Conservation (phyloP, 345 rosid genomes). For the Aurinia saxatilis region DNA sequence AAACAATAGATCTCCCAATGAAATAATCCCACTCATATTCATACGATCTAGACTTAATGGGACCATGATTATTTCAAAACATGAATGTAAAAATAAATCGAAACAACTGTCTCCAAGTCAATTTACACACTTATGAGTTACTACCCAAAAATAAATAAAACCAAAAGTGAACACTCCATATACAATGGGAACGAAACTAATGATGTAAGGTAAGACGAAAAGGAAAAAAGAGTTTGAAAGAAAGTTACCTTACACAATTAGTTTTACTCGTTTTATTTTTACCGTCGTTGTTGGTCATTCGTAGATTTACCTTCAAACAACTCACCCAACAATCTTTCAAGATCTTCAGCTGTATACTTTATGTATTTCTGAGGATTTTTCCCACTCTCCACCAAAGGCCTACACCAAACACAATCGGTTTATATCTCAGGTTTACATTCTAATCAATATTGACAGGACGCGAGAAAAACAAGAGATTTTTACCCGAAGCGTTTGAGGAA, state of each 20-base stretch:
- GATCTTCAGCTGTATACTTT: constrained; percentile 78
- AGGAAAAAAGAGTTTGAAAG: not conserved
- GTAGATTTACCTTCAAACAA: constrained; percentile 83
- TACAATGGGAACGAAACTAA: constrained; percentile 16
- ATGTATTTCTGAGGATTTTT: constrained; percentile 81
- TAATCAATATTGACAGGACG: too few relatives aligned
- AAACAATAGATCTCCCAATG: too few relatives aligned
- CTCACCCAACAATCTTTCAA: constrained; percentile 85
- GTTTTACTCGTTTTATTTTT: constrained; percentile 1
- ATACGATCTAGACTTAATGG: not conserved
- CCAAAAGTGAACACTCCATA: not conserved
- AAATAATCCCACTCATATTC: too few relatives aligned
- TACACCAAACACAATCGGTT: constrained; percentile 24
- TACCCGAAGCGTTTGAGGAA: constrained; percentile 89
- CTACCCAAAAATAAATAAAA: not conserved
- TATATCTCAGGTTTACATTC: not conserved
- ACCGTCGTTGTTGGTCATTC: constrained; percentile 66
- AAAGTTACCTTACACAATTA: not conserved
- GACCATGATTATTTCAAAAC: not conserved
- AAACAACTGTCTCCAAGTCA: not conserved
- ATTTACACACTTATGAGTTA: constrained; percentile 13
- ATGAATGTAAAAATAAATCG: not conserved
- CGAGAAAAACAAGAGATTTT: not conserved
- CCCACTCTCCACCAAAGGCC: constrained; percentile 86
- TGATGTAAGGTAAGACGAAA: not conserved